Evolutionary conservation across 768 basidiomycete species (phyloP), one percentile per base, ranked within the genome.

Genomic region (Trichaptum fuscoviolaceum): DNA sequence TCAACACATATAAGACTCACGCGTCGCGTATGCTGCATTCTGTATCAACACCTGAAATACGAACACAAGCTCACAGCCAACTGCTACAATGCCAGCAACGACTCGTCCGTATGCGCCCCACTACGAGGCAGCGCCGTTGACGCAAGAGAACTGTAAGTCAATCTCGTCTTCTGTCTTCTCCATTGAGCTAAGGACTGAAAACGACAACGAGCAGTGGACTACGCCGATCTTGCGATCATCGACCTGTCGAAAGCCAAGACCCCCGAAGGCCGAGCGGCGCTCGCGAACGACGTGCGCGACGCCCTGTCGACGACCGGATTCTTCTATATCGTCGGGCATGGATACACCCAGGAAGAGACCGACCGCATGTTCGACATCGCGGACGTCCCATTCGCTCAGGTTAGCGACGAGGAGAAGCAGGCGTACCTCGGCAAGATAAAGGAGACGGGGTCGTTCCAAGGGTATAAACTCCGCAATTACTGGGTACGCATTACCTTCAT

Each of bases 381-480:
- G 0, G 72, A 78, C 61, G 67, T 78, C 17, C 72, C 77, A 0
- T 78, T 80, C 67, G 67, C 73, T 7, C 70, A 73, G 27, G 78
- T 78, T 12, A 67, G 70, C 0, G 71, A 74, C 15, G 76, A 76
- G 2, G 79, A 80, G 67, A 80, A 79, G 64, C 62, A 69, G 36
- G 63, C 64, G 18, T 77, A 75, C 63, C 69, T 65, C 1, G 76
- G 75, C 0, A 70, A 75, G 42, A 76, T 77, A 62, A 75, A 82
- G 68, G 72, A 76, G 64, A 79, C 77, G 0, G 83, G 83, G 1
- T 81, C 81, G 0, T 86, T 84, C 67, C 81, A 84, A 63, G 86
- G 86, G 0, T 87, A 86, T 68, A 87, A 87, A 68, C 78, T 77
- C 7, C 79, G 81, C 10, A 77, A 83, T 65, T 83, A 82, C 63